A percentile compares a stretch with the other conserved stretches of the same genome.
These are phyloP conservation scores for Bothriochloa decipiens DNA, from an alignment of 176 grass and related monocot species.

Conservation along the genomic window DNA sequence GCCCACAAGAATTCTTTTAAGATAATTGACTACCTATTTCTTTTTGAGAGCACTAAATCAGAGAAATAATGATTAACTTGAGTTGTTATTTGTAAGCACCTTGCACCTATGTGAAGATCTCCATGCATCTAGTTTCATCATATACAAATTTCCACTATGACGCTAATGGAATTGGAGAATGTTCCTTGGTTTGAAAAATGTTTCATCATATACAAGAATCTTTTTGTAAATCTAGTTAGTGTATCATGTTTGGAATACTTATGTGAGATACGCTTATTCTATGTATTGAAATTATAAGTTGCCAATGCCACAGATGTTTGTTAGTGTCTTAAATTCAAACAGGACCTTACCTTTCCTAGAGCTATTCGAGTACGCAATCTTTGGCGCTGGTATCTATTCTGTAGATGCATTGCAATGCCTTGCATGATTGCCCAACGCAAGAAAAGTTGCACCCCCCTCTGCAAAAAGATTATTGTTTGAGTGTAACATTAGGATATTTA, in stretches of 20 bases:
- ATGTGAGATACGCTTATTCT: background rate
- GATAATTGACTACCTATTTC: background rate
- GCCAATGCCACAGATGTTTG: background rate
- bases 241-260: constrained; percentile 1
- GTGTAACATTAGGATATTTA: constrained; percentile 12
- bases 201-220: background rate
- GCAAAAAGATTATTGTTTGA: constrained; percentile 27
- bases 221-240: background rate
- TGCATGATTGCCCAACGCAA: constrained; percentile 96
- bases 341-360: constrained; percentile 79
- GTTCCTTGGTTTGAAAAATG: background rate
- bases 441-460: constrained; percentile 95
- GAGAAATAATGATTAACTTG: background rate
- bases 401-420: constrained; percentile 97
- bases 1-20: background rate
- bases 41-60: background rate
- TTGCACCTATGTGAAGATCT: constrained; percentile 1
- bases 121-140: background rate
- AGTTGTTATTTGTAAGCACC: constrained; percentile 21
- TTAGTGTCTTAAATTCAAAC: constrained; percentile 20
- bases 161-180: background rate
- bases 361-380: constrained; percentile 98
- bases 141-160: background rate
- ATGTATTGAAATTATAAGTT: background rate
- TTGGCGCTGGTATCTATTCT: constrained; percentile 98